Base-by-base conservation (phyloP, 257 asterid genomes). In the Catharanthus roseus region DNA sequence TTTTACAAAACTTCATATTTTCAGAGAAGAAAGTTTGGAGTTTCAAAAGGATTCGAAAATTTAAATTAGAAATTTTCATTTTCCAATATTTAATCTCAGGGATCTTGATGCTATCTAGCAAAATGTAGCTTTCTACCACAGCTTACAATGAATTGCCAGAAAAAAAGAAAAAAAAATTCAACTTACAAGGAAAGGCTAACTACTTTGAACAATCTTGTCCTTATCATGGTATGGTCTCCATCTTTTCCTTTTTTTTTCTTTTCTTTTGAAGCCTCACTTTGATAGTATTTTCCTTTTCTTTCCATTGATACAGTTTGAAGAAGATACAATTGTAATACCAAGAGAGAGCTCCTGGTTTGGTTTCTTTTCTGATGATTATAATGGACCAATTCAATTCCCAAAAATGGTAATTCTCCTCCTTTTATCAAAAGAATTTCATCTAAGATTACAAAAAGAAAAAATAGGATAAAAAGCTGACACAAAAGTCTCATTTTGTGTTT, bases 121-220 rank as follows among this genome's bases (percentile, higher is more conserved):
- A 85, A 86, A 62, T 89, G 95, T 50, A 85, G 89, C 50, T 91
- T 85, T 78, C 97, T 91, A 47, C 97, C 96, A 68, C 80, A 78
- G 85, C 90, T 91, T 47, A 91, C 86, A 91, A 89, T 70, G 96
- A 91, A 77, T 87, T 80, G 65, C 93, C 87, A 9, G 75, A 77
- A 67, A 86, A 79, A n/a, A n/a, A n/a, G n/a, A n/a, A n/a, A n/a
- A n/a, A n/a, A n/a, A 75, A 91, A 91, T 53, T 79, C 85, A 50
- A 91, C 97, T 42, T 89, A 82, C 79, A 91, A 86, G 83, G 65
- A 86, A 68, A 86, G 96, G 76, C 82, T 89, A 75, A 80, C 85
- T 62, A 88, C 86, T 84, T 78, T 91, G 60, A 79, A 83, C 74
- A 91, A 91, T 68, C 93, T 91, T 60, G 93, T 89, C 55, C 92